These are phyloP conservation scores for Epichloe scottii DNA, from an alignment of 2,329 filamentous ascomycete genomes.

Conservation along the genomic window DNA sequence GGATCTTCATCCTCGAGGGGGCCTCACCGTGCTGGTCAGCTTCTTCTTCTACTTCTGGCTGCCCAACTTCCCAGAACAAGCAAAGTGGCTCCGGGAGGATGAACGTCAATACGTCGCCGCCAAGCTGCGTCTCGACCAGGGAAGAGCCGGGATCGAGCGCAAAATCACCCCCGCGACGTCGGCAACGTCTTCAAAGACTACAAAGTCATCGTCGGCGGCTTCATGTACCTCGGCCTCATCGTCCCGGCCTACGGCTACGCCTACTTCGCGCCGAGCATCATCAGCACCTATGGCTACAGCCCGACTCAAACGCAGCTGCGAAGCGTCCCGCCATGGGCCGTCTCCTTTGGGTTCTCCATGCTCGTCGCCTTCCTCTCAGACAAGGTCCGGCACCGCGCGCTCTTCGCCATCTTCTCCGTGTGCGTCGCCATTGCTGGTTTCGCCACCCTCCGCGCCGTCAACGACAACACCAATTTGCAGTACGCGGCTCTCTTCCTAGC, in stretches of 20 bases:
- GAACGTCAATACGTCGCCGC: constrained; percentile 55
- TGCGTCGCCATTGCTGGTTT: constrained; percentile 62
- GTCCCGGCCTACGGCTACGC: constrained; percentile 69
- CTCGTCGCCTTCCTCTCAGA: constrained; percentile 62
- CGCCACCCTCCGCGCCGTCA: constrained; percentile 57
- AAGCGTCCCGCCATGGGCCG: constrained; percentile 48
- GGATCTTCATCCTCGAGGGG: constrained; percentile 51
- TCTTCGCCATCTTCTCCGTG: constrained; percentile 59
- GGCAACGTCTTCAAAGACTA: constrained; percentile 56
- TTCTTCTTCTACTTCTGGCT: constrained; percentile 55
- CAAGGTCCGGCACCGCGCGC: constrained; percentile 56
- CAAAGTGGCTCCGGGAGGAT: constrained; percentile 58
- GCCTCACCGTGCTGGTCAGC: constrained; percentile 38
- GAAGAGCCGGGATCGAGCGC: constrained; percentile 50
- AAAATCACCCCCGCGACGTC: constrained; percentile 46
- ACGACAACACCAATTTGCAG: constrained; percentile 52
- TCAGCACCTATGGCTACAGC: constrained; percentile 51
- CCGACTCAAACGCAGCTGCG: constrained; percentile 45
- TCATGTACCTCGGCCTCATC: constrained; percentile 74
- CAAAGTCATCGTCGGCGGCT: constrained; percentile 59
- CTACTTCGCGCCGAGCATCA: constrained; percentile 64
- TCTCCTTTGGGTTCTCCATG: constrained; percentile 70
- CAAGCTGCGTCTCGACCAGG: constrained; percentile 56
- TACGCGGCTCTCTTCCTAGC: constrained; percentile 77
- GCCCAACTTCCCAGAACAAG: constrained; percentile 53